A percentile compares a stretch with the other conserved stretches of the same genome.
Conservation (phyloP, 192 early-diverging fungal genomes). For the Spizellomyces sp. region DNA sequence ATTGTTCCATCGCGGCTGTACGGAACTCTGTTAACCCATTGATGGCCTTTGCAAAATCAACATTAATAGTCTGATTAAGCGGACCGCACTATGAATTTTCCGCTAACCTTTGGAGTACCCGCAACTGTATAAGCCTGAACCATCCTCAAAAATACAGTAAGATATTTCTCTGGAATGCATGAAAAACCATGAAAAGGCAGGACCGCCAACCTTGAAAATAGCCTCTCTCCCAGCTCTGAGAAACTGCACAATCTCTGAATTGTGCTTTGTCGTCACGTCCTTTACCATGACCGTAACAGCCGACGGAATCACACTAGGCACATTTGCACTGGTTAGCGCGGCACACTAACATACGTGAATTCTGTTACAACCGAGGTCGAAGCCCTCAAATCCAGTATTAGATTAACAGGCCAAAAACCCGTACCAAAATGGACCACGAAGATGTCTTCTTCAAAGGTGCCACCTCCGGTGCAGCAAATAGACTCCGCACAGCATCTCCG, state of each 20-base stretch:
- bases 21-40: conserved; percentile 9
- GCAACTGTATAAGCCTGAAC: conserved; percentile 12
- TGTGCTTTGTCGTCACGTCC: background rate
- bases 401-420: background rate
- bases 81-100: background rate
- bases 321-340: conserved; percentile 8
- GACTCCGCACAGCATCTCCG: too few species aligned
- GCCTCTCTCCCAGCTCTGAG: conserved; percentile 12
- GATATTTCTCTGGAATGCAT: background rate
- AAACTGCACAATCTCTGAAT: background rate
- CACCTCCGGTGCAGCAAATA: too few species aligned
- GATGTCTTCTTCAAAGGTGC: background rate
- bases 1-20: background rate
- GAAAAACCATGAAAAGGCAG: background rate
- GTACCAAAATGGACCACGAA: background rate
- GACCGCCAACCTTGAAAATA: conserved; percentile 14
- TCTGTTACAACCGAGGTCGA: too few species aligned
- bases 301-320: background rate
- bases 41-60: conserved; percentile 7
- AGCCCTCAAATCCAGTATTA: too few species aligned
- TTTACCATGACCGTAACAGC: background rate
- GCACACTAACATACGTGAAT: conserved; percentile 2
- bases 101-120: conserved; percentile 13
- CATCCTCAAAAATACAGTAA: background rate
- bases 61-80: background rate